A percentile compares a stretch with the other conserved stretches of the same genome.
Conservation (phyloP, 2,329 filamentous ascomycete genomes). For the Meredithiella fracta region DNA sequence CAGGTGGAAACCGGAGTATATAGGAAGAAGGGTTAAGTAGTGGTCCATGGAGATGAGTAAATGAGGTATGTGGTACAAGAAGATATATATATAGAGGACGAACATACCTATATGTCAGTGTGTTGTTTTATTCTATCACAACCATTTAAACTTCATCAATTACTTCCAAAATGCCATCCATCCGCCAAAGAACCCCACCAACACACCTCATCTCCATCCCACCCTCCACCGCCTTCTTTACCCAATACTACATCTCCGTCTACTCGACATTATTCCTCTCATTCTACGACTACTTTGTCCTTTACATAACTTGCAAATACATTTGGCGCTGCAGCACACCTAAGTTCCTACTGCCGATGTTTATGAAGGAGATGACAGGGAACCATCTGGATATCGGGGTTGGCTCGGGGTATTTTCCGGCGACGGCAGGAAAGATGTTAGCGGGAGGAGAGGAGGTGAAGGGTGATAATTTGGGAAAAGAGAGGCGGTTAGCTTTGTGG, state of each 20-base stretch:
- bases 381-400: conserved; percentile 26
- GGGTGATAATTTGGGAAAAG: conserved; percentile 10
- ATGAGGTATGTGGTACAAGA: no score
- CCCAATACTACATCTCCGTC: conserved; percentile 6
- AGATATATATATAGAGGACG: no score
- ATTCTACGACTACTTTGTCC: conserved; percentile 22
- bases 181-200: not conserved
- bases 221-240: conserved; percentile 1
- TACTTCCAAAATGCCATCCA: not conserved
- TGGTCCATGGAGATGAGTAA: no score
- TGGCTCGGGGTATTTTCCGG: conserved; percentile 25
- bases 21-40: no score
- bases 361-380: conserved; percentile 21
- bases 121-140: no score
- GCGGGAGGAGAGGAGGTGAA: not conserved
- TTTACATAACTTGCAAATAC: conserved; percentile 22
- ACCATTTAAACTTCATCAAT: not conserved
- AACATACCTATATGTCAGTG: no score
- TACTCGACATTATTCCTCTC: conserved; percentile 12
- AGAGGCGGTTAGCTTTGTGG: conserved; percentile 22
- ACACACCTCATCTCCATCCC: not conserved
- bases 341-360: conserved; percentile 21
- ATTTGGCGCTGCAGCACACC: conserved; percentile 23
- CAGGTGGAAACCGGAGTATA: no score
- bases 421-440: conserved; percentile 17